phyloP scores from a whole-genome alignment of 2,329 filamentous ascomycete genomes.

The Pyrenophora tritici-repentis region DNA sequence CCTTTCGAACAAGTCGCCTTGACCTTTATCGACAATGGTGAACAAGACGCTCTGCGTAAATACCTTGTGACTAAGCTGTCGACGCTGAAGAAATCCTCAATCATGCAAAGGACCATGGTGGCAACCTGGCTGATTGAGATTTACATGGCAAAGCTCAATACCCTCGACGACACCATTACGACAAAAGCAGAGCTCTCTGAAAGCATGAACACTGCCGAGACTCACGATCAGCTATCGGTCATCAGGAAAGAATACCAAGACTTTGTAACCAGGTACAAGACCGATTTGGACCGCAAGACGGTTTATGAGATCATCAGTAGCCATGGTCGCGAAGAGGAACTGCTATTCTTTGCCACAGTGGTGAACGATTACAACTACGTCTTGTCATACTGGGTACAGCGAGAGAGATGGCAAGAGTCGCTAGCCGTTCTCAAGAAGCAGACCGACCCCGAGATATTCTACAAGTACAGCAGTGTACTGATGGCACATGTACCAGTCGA shows the following conservation, averaged over 20 bases:
- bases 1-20: constrained; percentile 95
- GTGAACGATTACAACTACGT: constrained; percentile 94
- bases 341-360: constrained; percentile 87
- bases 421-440: constrained; percentile 90
- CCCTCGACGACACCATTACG: constrained; percentile 89
- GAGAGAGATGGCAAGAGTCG: constrained; percentile 88
- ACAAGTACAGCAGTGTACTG: constrained; percentile 94
- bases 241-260: constrained; percentile 83
- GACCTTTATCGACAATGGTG: constrained; percentile 84
- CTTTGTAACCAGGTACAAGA: constrained; percentile 83
- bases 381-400: constrained; percentile 94
- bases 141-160: constrained; percentile 96
- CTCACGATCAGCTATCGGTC: constrained; percentile 70
- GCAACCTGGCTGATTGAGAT: constrained; percentile 94
- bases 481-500: constrained; percentile 87
- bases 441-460: constrained; percentile 89
- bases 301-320: constrained; percentile 96
- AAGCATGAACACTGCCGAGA: constrained; percentile 70
- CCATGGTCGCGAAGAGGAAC: constrained; percentile 89
- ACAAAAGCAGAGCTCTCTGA: constrained; percentile 83
- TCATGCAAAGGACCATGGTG: constrained; percentile 95
- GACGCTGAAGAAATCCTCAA: constrained; percentile 77
- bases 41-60: constrained; percentile 87
- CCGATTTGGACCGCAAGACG: constrained; percentile 86
- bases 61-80: constrained; percentile 86